phyloP scores from a whole-genome alignment of 148 eudicot genomes.

The Silene conica region DNA sequence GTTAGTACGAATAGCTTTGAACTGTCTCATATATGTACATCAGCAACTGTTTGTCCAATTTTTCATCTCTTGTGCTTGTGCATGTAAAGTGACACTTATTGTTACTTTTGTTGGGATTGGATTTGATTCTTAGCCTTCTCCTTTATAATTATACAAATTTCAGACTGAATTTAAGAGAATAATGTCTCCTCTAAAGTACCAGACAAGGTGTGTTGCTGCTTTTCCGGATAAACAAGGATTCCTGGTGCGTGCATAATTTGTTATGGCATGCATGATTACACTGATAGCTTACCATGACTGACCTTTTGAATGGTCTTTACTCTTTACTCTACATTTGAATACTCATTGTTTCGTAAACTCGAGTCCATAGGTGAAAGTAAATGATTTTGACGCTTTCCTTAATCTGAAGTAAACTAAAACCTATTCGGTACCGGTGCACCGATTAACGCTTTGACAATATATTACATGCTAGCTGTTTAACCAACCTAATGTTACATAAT shows the following conservation, averaged over 20 bases:
- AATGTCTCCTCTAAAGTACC: slow-evolving; percentile 80
- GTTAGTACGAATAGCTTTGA: neutral
- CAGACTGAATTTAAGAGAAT: slow-evolving; percentile 89
- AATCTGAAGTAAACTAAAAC: too few relatives aligned
- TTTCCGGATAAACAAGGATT: slow-evolving; percentile 97
- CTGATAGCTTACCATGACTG: neutral
- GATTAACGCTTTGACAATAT: too few relatives aligned
- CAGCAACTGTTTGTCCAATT: neutral
- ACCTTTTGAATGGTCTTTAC: neutral
- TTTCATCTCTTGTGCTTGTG: neutral
- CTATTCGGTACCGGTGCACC: too few relatives aligned
- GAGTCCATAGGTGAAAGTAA: too few relatives aligned
- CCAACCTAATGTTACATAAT: too few relatives aligned
- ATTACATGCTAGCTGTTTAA: too few relatives aligned
- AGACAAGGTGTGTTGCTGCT: slow-evolving; percentile 94
- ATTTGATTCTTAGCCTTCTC: neutral
- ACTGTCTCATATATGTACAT: neutral
- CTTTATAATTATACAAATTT: slow-evolving; percentile 2
- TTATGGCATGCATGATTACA: neutral
- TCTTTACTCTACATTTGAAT: neutral
- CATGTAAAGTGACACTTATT: neutral
- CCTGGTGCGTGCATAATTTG: slow-evolving; percentile 42
- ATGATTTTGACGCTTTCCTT: too few relatives aligned
- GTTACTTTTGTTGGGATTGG: neutral
- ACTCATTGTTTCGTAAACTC: too few relatives aligned